Evolutionary conservation across 306 rosid species (phyloP).

Genomic region (Prunus armeniaca): DNA sequence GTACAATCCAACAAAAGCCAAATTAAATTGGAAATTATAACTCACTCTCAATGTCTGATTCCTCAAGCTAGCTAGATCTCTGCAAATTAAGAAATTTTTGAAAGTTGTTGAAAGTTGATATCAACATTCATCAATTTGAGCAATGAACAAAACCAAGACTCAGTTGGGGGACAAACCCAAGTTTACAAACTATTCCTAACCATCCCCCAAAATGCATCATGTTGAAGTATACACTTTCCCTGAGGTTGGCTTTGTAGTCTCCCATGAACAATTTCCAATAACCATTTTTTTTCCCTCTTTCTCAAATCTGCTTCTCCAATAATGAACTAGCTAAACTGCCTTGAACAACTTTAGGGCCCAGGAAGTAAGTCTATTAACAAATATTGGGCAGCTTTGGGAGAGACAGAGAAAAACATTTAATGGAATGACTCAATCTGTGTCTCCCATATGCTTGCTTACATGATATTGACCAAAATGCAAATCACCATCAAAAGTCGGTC

Average conservation of each 20-base stretch:
- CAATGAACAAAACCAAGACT: not conserved
- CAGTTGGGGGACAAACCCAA: not conserved
- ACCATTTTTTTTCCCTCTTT: not conserved
- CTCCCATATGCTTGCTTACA: not conserved
- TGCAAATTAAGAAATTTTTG: not conserved
- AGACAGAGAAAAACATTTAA: not conserved
- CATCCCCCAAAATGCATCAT: too few relatives aligned
- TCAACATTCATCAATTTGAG: not conserved
- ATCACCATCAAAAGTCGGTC: constrained; percentile 36
- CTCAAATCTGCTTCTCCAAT: not conserved
- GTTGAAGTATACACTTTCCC: too few relatives aligned
- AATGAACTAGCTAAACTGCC: not conserved
- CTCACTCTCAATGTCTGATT: not conserved
- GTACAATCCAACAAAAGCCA: too few relatives aligned
- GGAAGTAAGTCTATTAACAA: not conserved
- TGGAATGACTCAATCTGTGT: not conserved
- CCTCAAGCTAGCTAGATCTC: not conserved
- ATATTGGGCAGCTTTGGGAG: not conserved
- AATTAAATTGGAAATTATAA: not conserved
- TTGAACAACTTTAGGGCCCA: not conserved
- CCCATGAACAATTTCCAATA: not conserved
- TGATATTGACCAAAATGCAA: too few relatives aligned
- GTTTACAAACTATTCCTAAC: too few relatives aligned
- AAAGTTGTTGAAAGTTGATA: not conserved
- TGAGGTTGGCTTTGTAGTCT: not conserved